Percentiles rank a stretch among this genome's conserved stretches.
Conservation (phyloP, 2,329 filamentous ascomycete species). For the Talaromyces sp. region DNA sequence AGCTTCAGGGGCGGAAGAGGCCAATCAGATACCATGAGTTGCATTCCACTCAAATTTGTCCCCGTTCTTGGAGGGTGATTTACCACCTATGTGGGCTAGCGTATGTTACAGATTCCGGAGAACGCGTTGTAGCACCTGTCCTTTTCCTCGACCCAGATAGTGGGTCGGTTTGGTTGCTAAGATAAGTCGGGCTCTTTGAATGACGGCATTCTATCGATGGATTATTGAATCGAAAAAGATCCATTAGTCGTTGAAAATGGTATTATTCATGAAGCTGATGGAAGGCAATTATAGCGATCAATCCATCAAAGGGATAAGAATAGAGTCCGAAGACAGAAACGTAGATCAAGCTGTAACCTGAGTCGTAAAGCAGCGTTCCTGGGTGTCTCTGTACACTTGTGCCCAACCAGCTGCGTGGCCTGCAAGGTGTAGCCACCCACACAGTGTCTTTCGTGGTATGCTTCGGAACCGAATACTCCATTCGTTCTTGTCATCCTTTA, state of each 20-base stretch:
- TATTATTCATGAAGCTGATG: background rate
- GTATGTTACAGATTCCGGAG: conserved; percentile 6
- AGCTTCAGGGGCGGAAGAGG: conserved; percentile 10
- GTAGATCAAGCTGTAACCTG: background rate
- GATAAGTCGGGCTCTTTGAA: conserved; percentile 6
- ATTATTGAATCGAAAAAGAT: background rate
- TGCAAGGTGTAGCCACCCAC: background rate
- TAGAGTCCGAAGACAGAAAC: background rate
- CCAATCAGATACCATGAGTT: conserved; percentile 6
- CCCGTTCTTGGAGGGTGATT: background rate
- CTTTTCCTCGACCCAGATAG: background rate
- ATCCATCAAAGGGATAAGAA: background rate
- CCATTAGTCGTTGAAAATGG: background rate
- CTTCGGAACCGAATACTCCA: background rate
- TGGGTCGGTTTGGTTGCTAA: conserved; percentile 5
- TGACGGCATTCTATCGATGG: conserved; percentile 9
- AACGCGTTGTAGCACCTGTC: conserved; percentile 1
- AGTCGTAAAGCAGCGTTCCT: background rate
- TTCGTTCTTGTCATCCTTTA: background rate
- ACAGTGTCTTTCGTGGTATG: background rate
- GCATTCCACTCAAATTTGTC: background rate
- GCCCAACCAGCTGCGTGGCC: background rate
- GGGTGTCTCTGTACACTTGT: background rate
- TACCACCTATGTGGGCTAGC: background rate
- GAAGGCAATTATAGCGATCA: background rate